Percentiles rank a stretch among this genome's conserved stretches.
Evolutionary conservation across 768 basidiomycete species (phyloP).

Genomic region (Tricholoma hemisulphureum): DNA sequence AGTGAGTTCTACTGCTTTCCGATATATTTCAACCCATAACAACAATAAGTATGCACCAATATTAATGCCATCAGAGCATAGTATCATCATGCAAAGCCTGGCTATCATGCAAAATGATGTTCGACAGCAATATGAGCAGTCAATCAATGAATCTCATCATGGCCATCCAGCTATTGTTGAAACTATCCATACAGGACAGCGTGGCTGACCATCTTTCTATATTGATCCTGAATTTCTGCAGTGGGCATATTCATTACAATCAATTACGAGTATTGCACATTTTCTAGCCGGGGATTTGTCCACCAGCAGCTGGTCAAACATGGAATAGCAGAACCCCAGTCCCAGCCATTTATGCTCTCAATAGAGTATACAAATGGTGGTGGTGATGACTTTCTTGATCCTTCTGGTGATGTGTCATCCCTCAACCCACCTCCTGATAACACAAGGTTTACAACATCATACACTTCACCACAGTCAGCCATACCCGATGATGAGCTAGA

Average conservation of each 20-base stretch:
- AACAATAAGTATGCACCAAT: no score
- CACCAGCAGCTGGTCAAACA: not conserved
- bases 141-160: slow-evolving; percentile 5
- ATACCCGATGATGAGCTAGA: not conserved
- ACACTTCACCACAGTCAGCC: not conserved
- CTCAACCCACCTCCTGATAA: no score
- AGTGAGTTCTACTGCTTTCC: no score
- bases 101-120: slow-evolving; percentile 7
- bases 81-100: not conserved
- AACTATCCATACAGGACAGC: not conserved
- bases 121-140: slow-evolving; percentile 5
- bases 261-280: not conserved
- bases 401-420: no score
- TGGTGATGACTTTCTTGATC: no score
- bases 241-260: slow-evolving; percentile 6
- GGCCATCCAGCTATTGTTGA: slow-evolving; percentile 2
- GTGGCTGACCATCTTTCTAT: not conserved
- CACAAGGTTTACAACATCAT: not conserved
- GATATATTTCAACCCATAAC: no score
- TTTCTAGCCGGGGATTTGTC: not conserved
- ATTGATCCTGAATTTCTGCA: slow-evolving; percentile 8
- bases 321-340: not conserved
- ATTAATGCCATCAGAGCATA: no score
- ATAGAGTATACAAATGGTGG: not conserved
- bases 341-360: not conserved